Conservation (phyloP, 176 grass and related monocot species). For the Puya raimondii region DNA sequence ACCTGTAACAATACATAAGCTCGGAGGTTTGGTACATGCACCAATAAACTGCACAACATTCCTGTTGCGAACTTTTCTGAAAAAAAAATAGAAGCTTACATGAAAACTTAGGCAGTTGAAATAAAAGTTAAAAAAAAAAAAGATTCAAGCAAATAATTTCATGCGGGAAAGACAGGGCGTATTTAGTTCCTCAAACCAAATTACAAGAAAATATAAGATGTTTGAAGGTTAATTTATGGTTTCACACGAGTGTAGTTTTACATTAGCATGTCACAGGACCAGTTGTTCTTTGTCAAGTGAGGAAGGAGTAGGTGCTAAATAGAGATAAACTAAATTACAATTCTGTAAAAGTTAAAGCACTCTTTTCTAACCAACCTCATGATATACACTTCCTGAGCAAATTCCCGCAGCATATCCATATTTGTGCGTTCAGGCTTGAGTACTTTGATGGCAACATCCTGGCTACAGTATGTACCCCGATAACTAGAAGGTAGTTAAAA, state of each 20-base stretch:
- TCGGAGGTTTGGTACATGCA: conserved; percentile 33
- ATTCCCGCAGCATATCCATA: conserved; percentile 86
- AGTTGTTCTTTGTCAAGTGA: too few relatives aligned
- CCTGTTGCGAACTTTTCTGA: conserved; percentile 50
- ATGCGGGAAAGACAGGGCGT: background rate
- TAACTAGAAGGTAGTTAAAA: conserved; percentile 38
- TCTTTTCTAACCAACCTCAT: conserved; percentile 54
- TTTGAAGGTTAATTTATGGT: too few relatives aligned
- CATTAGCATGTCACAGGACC: too few relatives aligned
- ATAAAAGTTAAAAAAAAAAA: background rate
- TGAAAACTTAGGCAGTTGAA: background rate
- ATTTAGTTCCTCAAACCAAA: background rate
- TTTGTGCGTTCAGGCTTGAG: conserved; percentile 86
- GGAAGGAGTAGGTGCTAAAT: background rate
- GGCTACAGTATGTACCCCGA: conserved; percentile 75
- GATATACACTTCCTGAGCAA: conserved; percentile 98
- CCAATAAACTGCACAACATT: conserved; percentile 50
- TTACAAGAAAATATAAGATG: too few relatives aligned
- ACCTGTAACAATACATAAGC: conserved; percentile 46
- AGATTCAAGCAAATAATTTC: background rate
- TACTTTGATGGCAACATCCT: conserved; percentile 98
- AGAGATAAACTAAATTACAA: background rate
- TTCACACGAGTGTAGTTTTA: too few relatives aligned
- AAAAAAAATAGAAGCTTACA: conserved; percentile 3
- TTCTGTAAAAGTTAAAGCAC: background rate